Evolutionary conservation across 768 basidiomycete genomes (phyloP).

Genomic region (Sistotremastrum niveocremeum): DNA sequence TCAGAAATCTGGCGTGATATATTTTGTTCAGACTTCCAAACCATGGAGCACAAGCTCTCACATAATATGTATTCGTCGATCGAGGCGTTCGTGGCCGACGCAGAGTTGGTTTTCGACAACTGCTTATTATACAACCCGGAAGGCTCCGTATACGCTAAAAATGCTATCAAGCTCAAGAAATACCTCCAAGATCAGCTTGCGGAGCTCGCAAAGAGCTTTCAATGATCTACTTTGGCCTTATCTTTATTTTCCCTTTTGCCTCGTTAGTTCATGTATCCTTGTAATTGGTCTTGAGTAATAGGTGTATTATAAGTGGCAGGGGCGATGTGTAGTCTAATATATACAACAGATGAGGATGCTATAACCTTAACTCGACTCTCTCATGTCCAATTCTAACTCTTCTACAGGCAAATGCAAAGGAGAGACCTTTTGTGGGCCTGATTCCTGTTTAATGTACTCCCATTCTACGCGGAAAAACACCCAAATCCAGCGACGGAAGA

Average conservation of each 20-base stretch:
- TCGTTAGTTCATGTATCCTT: background rate
- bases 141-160: conserved; percentile 63
- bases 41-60: conserved; percentile 85
- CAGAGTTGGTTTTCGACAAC: conserved; percentile 78
- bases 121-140: conserved; percentile 83
- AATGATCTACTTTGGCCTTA: background rate
- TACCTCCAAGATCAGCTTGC: conserved; percentile 45
- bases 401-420: background rate
- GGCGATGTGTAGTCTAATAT: background rate
- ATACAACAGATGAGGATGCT: background rate
- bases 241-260: conserved; percentile 1
- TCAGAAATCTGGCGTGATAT: background rate
- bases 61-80: conserved; percentile 70
- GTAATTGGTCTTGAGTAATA: too few species aligned
- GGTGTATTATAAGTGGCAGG: too few species aligned
- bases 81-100: conserved; percentile 65
- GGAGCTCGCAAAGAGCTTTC: conserved; percentile 11
- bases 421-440: too few species aligned
- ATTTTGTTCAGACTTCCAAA: conserved; percentile 52
- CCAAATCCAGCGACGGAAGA: conserved; percentile 94
- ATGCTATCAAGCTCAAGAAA: conserved; percentile 75
- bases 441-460: conserved; percentile 57
- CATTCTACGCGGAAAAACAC: conserved; percentile 94
- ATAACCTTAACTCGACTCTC: background rate
- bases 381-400: conserved; percentile 9